phyloP scores from a whole-genome alignment of 2,329 filamentous ascomycete genomes.

The Periconia sp. region DNA sequence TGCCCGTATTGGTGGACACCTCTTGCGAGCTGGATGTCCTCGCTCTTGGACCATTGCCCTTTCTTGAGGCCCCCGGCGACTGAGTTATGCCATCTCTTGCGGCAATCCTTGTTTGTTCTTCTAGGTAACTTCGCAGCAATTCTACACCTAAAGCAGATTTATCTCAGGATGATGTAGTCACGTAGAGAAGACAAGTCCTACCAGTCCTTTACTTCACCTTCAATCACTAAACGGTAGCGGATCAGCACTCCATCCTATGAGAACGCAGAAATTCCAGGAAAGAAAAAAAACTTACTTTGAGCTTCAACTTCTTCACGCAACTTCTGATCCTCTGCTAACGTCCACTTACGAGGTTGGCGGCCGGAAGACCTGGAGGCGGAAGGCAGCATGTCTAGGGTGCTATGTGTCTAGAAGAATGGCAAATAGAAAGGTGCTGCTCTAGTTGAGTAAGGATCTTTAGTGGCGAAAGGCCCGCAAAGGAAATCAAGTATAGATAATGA shows the following conservation, averaged over 20 bases:
- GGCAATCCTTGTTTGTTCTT: conserved; percentile 53
- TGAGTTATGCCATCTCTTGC: conserved; percentile 52
- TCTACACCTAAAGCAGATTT: conserved; percentile 30
- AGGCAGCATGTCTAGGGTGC: conserved; percentile 3
- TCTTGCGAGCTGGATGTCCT: conserved; percentile 39
- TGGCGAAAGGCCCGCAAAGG: too few species aligned
- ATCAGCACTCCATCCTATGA: too few species aligned
- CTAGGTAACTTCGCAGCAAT: conserved; percentile 47
- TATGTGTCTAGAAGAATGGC: background rate
- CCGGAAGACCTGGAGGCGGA: conserved; percentile 19
- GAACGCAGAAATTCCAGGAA: too few species aligned
- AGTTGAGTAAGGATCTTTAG: too few species aligned
- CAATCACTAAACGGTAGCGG: too few species aligned
- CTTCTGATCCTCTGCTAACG: conserved; percentile 27
- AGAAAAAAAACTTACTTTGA: conserved; percentile 28
- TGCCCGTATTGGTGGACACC: conserved; percentile 47
- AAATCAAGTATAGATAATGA: too few species aligned
- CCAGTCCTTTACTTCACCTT: conserved; percentile 37
- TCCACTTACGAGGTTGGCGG: conserved; percentile 37
- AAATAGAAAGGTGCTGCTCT: too few species aligned
- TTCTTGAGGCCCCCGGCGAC: conserved; percentile 48
- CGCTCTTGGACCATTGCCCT: conserved; percentile 48
- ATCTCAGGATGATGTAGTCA: background rate
- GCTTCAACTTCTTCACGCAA: conserved; percentile 32
- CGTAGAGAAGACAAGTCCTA: background rate